phyloP scores from a whole-genome alignment of 257 asterid species.

The Solanum microdontum region DNA sequence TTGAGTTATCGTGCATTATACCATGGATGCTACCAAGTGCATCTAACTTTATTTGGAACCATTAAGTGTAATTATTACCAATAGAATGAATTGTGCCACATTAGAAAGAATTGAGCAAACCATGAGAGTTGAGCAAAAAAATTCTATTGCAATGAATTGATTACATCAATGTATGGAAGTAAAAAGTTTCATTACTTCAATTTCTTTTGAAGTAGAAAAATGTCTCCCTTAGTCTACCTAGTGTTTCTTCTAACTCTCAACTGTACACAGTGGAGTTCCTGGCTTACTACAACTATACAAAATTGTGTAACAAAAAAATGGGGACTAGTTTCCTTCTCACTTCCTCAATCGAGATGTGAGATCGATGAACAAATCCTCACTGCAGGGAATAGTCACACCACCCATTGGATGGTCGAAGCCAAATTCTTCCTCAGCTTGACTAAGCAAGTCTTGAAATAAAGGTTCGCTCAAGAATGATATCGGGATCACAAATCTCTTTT shows the following conservation, averaged over 20 bases:
- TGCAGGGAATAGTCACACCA: slow-evolving; percentile 43
- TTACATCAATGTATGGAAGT: not conserved
- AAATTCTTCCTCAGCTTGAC: slow-evolving; percentile 25
- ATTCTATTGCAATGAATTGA: not conserved
- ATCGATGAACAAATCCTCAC: slow-evolving; percentile 17
- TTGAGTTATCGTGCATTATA: not conserved
- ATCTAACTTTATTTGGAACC: not conserved
- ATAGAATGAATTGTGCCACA: not conserved
- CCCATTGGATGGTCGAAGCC: slow-evolving; percentile 51
- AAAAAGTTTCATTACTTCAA: not conserved
- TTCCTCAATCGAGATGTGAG: slow-evolving; percentile 16
- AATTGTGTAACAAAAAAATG: not conserved
- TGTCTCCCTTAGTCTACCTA: not conserved
- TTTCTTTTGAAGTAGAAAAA: not conserved
- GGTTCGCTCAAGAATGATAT: slow-evolving; percentile 29
- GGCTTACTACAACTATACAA: not conserved
- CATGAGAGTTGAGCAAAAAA: not conserved
- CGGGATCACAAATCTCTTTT: slow-evolving; percentile 23
- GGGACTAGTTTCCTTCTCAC: not conserved
- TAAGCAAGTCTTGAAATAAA: slow-evolving; percentile 30
- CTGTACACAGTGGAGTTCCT: not conserved
- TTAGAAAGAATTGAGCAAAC: not conserved
- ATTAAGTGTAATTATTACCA: not conserved
- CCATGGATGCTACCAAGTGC: not conserved
- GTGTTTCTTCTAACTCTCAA: not conserved